These are phyloP conservation scores for Haberlea rhodopensis DNA, from an alignment of 257 asterid species.

Conservation along the genomic window DNA sequence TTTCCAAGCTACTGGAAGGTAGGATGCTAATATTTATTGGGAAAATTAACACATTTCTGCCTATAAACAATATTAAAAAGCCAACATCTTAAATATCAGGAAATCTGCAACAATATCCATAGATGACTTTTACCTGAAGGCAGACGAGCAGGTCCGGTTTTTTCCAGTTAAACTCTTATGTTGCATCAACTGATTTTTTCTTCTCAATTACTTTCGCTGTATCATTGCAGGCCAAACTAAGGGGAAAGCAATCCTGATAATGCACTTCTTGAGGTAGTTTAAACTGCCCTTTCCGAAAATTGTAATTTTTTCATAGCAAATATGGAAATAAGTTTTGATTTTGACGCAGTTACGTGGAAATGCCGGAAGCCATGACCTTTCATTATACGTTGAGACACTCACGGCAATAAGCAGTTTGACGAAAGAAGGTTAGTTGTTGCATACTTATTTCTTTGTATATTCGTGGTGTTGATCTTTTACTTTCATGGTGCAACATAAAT, in stretches of 20 bases:
- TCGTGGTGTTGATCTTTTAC: constrained; percentile 16
- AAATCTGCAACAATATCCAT: constrained; percentile 80
- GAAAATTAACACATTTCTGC: constrained; percentile 17
- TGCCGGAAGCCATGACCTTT: constrained; percentile 99
- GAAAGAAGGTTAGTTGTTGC: constrained; percentile 59
- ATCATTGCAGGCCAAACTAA: constrained; percentile 60
- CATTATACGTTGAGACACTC: constrained; percentile 72
- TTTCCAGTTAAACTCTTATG: constrained; percentile 12
- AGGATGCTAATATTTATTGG: constrained; percentile 46
- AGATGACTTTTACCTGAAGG: constrained; percentile 94
- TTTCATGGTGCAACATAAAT: constrained; percentile 24
- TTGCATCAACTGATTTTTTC: constrained; percentile 2
- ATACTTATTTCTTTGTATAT: constrained; percentile 16
- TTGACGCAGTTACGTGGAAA: constrained; percentile 76
- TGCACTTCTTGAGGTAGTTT: constrained; percentile 80
- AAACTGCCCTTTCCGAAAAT: neutral
- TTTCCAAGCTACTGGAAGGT: constrained; percentile 86
- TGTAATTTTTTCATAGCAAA: constrained; percentile 4
- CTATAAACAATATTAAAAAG: constrained; percentile 34
- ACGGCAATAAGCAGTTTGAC: constrained; percentile 60
- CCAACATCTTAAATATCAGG: constrained; percentile 56
- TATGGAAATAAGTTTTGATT: constrained; percentile 18
- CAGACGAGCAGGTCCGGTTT: constrained; percentile 70
- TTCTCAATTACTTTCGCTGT: constrained; percentile 18
- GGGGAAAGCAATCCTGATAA: constrained; percentile 77